A percentile compares a stretch with the other conserved stretches of the same genome.
These are phyloP conservation scores for Dimocarpus longan DNA, from an alignment of 345 rosid species.

Conservation along the genomic window DNA sequence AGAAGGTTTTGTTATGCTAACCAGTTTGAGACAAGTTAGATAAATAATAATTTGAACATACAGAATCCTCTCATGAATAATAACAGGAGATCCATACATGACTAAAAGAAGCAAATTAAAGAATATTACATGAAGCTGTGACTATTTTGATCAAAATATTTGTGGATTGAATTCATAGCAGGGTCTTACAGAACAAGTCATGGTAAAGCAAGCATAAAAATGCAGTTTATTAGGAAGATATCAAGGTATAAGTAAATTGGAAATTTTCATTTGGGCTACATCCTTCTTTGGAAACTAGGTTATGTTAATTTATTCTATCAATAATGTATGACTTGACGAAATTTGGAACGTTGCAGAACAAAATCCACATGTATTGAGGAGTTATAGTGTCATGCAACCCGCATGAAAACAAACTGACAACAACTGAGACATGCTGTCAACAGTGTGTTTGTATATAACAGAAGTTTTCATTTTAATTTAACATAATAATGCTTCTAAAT, in stretches of 20 bases:
- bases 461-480: neutral
- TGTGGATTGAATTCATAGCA: neutral
- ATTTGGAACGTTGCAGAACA: neutral
- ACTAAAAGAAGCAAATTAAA: neutral
- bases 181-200: neutral
- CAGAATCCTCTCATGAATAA: neutral
- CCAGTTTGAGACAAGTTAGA: neutral
- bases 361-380: neutral
- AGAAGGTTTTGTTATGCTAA: neutral
- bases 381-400: neutral
- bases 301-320: neutral
- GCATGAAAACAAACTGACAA: neutral
- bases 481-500: neutral
- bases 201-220: neutral
- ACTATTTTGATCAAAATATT: neutral
- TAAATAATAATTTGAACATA: neutral
- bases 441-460: neutral
- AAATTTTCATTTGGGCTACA: neutral
- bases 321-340: neutral
- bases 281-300: neutral
- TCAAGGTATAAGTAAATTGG: neutral
- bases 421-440: neutral
- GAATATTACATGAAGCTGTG: neutral
- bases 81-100: neutral
- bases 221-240: neutral